Evolutionary conservation across 2,329 filamentous ascomycete genomes (phyloP).

Genomic region (Graphilbum sp.): DNA sequence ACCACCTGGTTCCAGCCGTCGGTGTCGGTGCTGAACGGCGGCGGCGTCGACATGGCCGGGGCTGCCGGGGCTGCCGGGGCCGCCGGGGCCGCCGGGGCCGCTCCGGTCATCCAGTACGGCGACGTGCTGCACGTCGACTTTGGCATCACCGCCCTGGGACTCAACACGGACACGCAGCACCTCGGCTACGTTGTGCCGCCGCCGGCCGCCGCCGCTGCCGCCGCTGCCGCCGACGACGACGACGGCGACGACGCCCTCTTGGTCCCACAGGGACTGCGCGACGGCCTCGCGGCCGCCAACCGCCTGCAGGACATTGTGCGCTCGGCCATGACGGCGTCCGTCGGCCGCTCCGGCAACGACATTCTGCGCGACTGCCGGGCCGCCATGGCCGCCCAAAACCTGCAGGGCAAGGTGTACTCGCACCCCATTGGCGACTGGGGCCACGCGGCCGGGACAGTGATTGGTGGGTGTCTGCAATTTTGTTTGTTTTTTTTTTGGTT

Average conservation of each 20-base stretch:
- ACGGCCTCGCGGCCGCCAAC: conserved; percentile 28
- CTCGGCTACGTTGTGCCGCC: conserved; percentile 30
- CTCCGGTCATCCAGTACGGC: conserved; percentile 25
- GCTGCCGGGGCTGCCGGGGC: background rate
- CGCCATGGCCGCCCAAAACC: conserved; percentile 25
- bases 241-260: conserved; percentile 15
- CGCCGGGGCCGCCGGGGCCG: conserved; percentile 4
- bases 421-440: conserved; percentile 35
- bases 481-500: no score
- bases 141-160: conserved; percentile 12
- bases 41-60: background rate
- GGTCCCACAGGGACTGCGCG: conserved; percentile 23
- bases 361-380: conserved; percentile 22
- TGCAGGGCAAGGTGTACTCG: conserved; percentile 30
- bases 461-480: conserved; percentile 27
- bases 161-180: conserved; percentile 24
- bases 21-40: conserved; percentile 23
- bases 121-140: conserved; percentile 34
- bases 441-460: conserved; percentile 29
- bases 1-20: conserved; percentile 35
- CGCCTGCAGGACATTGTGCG: conserved; percentile 30
- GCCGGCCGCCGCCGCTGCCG: no score
- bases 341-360: conserved; percentile 26
- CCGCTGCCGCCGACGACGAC: conserved; percentile 20
- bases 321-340: conserved; percentile 21